Evolutionary conservation across 1,139 yeast species (phyloP).

Genomic region (Scheffersomyces segobiensis): DNA sequence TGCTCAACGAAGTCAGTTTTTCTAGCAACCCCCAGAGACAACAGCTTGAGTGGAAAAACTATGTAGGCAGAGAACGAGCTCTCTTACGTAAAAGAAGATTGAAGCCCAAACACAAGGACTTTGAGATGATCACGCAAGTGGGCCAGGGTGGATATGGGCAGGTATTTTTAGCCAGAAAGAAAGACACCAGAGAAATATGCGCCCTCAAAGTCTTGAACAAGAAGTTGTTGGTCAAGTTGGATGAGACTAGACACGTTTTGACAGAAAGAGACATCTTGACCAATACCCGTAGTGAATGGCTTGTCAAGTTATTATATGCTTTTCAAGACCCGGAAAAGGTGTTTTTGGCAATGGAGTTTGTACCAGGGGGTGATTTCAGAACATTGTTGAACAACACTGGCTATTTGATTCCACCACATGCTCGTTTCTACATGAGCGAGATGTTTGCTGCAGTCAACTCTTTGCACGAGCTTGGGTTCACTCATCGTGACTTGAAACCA

Average conservation of each 20-base stretch:
- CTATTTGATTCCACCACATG: slow-evolving; percentile 89
- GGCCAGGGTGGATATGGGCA: slow-evolving; percentile 99
- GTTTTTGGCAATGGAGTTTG: slow-evolving; percentile 97
- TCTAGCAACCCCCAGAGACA: slow-evolving; percentile 44
- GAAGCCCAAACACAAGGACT: slow-evolving; percentile 92
- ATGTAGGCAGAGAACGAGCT: slow-evolving; percentile 82
- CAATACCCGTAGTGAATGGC: slow-evolving; percentile 93
- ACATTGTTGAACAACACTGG: slow-evolving; percentile 93
- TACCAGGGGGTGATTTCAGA: slow-evolving; percentile 98
- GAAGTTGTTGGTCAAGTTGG: slow-evolving; percentile 79
- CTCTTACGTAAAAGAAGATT: slow-evolving; percentile 83
- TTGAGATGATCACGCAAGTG: slow-evolving; percentile 94
- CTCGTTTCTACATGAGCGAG: slow-evolving; percentile 91
- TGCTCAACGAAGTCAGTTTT: slow-evolving; percentile 46
- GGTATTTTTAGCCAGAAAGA: slow-evolving; percentile 90
- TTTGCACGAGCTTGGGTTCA: slow-evolving; percentile 90
- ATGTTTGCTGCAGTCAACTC: slow-evolving; percentile 96
- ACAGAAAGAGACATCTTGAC: slow-evolving; percentile 97
- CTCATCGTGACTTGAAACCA: slow-evolving; percentile 96
- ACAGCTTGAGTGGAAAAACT: slow-evolving; percentile 75
- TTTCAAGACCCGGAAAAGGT: slow-evolving; percentile 92
- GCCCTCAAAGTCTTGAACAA: slow-evolving; percentile 93
- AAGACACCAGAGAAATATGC: slow-evolving; percentile 92
- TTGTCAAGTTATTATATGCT: slow-evolving; percentile 89
- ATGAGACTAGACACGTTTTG: slow-evolving; percentile 92